Evolutionary conservation across 2,329 filamentous ascomycete species (phyloP).

Genomic region (Claviceps sp.): DNA sequence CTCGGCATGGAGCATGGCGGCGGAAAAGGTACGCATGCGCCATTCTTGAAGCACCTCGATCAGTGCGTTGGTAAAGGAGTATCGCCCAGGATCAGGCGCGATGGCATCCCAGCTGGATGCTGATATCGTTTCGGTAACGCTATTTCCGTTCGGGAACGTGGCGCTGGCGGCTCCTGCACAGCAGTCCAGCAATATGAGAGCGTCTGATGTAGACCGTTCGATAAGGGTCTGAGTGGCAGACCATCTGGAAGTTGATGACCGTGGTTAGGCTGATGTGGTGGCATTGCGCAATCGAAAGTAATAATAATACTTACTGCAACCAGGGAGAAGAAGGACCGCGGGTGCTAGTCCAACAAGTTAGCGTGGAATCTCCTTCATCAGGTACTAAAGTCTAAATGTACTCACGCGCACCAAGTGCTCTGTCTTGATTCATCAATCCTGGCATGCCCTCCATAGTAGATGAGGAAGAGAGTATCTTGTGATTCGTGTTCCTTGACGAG

Average conservation of each 20-base stretch:
- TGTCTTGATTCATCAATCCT: slow-evolving; percentile 45
- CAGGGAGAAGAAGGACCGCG: slow-evolving; percentile 38
- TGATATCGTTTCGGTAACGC: slow-evolving; percentile 48
- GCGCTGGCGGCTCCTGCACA: slow-evolving; percentile 47
- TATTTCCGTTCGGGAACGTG: slow-evolving; percentile 42
- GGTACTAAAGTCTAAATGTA: slow-evolving; percentile 11
- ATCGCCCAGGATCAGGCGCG: slow-evolving; percentile 43
- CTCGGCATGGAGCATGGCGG: slow-evolving; percentile 48
- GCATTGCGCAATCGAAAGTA: background rate
- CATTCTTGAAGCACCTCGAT: slow-evolving; percentile 47
- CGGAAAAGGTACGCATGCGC: slow-evolving; percentile 40
- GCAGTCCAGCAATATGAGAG: slow-evolving; percentile 44
- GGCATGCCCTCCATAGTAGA: slow-evolving; percentile 48
- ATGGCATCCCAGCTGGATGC: slow-evolving; percentile 50
- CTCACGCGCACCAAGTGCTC: slow-evolving; percentile 47
- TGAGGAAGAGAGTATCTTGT: slow-evolving; percentile 39
- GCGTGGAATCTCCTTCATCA: background rate
- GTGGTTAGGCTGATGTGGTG: background rate
- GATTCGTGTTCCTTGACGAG: slow-evolving; percentile 44
- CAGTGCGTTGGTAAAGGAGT: slow-evolving; percentile 45
- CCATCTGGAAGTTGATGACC: slow-evolving; percentile 28
- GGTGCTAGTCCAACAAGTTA: slow-evolving; percentile 21
- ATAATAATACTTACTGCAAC: slow-evolving; percentile 31
- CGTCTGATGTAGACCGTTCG: slow-evolving; percentile 43
- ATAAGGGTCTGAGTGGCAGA: slow-evolving; percentile 46